Evolutionary conservation across 805 yeast species (phyloP).

Genomic region (Kuraishia hungarica): DNA sequence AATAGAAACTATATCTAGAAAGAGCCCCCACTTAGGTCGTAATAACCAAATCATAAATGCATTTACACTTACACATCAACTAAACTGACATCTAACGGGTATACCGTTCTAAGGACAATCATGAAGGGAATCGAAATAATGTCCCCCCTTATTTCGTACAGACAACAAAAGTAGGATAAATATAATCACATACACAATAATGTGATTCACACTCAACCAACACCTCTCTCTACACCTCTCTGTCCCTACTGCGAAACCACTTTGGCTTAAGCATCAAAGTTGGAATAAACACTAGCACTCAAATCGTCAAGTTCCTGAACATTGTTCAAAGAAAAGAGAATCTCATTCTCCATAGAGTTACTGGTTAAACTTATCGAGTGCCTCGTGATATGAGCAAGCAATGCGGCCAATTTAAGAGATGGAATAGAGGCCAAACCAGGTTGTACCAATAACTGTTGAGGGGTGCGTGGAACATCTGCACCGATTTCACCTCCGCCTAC

Average conservation of each 20-base stretch:
- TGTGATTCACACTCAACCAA: too few species aligned
- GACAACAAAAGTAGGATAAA: background rate
- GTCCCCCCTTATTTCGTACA: background rate
- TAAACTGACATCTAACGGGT: background rate
- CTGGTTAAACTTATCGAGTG: constrained; percentile 38
- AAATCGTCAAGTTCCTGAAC: constrained; percentile 70
- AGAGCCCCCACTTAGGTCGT: background rate
- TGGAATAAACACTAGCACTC: constrained; percentile 86
- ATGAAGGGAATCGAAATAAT: background rate
- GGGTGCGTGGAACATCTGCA: background rate
- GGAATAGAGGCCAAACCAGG: background rate
- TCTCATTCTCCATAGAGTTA: constrained; percentile 21
- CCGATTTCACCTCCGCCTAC: too few species aligned
- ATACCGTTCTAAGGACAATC: background rate
- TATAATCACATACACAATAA: too few species aligned
- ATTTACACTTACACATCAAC: background rate
- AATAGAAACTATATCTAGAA: too few species aligned
- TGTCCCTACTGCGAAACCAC: background rate
- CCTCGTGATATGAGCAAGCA: constrained; percentile 59
- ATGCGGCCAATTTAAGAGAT: constrained; percentile 51
- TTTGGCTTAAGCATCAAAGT: constrained; percentile 32
- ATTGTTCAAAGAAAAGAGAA: constrained; percentile 31
- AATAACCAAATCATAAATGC: background rate
- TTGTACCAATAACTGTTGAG: background rate
- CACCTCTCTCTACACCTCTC: too few species aligned